Evolutionary conservation across 1,284 basidiomycete genomes (phyloP), one percentile per base, ranked within the genome.

Genomic region (Xerocomus amazonicus): DNA sequence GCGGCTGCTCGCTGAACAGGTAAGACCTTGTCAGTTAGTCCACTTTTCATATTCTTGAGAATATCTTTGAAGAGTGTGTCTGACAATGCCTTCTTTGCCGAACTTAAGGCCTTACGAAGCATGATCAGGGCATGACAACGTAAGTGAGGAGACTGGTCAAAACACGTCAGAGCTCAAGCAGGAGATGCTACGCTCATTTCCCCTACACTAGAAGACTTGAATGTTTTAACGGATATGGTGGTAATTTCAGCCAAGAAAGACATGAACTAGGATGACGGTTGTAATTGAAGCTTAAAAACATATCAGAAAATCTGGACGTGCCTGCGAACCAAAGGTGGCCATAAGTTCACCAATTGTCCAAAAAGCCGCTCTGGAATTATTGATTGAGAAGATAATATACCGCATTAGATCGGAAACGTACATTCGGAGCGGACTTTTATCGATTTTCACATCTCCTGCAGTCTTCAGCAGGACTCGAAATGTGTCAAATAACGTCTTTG

Each of bases 261-360:
- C 94, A 97, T 97, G 66, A 94, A 86, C 87, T 97, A 27, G 42
- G 43, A 43, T 34, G 45, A 43, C 23, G 26, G n/a, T 17, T 29
- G 37, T 29, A 40, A 40, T 43, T 10, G 8, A 48, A 32, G 14
- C 7, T 33, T 33, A 14, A 28, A n/a, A n/a, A 23, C 7, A 5
- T 33, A 38, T 39, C 6, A 34, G 9, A 31, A 2, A 14, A 14
- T 42, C 19, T 26, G 16, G 16, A 64, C 81, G 54, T 60, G 89
- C 92, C 71, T 95, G 90, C 6, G 84, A 77, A 4, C 96, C 95
- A 59, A 88, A 87, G 9, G 76, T 75, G 38, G 75, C 80, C 85
- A 97, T 96, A 12, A 97, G 72, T 65, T 96, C 91, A 12, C 92
- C 94, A 27, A 94, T 79, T 53, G 85, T 86, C 58, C 88, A 92